Conservation (phyloP, 2,329 filamentous ascomycete genomes). For the Teratosphaeria epicoccoides region DNA sequence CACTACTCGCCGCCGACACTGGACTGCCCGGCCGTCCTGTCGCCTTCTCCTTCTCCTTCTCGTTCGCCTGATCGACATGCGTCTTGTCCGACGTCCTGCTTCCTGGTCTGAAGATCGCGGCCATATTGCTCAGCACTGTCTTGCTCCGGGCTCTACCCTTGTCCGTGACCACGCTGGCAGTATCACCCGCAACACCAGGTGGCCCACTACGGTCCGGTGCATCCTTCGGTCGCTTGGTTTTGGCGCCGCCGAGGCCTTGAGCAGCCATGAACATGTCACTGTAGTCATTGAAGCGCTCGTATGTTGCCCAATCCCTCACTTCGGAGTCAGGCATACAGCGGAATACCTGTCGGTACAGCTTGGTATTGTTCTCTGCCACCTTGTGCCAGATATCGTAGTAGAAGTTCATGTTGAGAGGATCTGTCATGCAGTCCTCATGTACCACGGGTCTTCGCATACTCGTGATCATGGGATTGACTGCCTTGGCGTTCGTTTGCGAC, state of each 20-base stretch:
- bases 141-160: slow-evolving; percentile 8
- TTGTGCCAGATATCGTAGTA: slow-evolving; percentile 80
- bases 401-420: slow-evolving; percentile 73
- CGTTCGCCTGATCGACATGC: slow-evolving; percentile 8
- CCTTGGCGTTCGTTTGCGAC: slow-evolving; percentile 36
- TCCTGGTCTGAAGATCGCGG: slow-evolving; percentile 23
- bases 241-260: slow-evolving; percentile 45
- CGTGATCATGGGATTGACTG: slow-evolving; percentile 41
- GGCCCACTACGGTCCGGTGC: slow-evolving; percentile 40
- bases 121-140: slow-evolving; percentile 21
- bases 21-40: slow-evolving; percentile 13
- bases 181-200: slow-evolving; percentile 30
- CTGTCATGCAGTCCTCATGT: slow-evolving; percentile 85
- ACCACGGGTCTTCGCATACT: slow-evolving; percentile 66
- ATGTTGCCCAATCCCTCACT: slow-evolving; percentile 85
- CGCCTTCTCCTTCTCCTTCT: slow-evolving; percentile 19
- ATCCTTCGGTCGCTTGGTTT: slow-evolving; percentile 39
- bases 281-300: slow-evolving; percentile 74
- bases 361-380: slow-evolving; percentile 88
- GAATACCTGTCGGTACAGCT: slow-evolving; percentile 86
- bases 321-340: slow-evolving; percentile 95
- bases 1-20: slow-evolving; percentile 13
- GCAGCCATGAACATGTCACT: slow-evolving; percentile 62
- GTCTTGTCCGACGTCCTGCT: slow-evolving; percentile 17
- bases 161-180: slow-evolving; percentile 4